Base-by-base conservation (phyloP, 2,329 filamentous ascomycete species). In the Cadophora gregata region DNA sequence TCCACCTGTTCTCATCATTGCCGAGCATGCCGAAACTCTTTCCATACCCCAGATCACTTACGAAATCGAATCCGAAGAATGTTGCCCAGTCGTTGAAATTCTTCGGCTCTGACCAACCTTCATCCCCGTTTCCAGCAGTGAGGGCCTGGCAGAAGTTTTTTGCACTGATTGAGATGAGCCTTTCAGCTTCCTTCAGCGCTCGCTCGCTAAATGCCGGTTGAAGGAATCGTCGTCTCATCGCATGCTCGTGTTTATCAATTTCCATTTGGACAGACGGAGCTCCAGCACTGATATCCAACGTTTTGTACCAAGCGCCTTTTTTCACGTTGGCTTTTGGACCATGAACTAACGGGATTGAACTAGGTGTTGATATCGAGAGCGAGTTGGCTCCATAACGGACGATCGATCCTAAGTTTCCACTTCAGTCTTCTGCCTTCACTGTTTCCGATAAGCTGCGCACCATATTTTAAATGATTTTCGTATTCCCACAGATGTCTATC, bases 31-130 rank as follows among this genome's bases (percentile, higher is more conserved):
- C 74, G 68, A 80, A 81, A 4, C 78, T 76, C 63, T 80, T 77
- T 1, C 80, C 81, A 67, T 82, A 83, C 0, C 80, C 77, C 42
- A 83, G 75, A 65, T 82, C 80, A 27, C 79, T 79, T 38, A 80
- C 76, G 38, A 80, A 73, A 67, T 80, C 79, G 68, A 80, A 80
- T 3, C 78, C 74, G 5, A 75, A 66, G 66, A 73, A 78, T 48
- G 78, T 77, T 61, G 71, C 76, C 78, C 78, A 80, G 58, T 75
- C 70, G 19, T 66, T 72, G 70, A 79, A 75, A 33, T 70, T 67
- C 47, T 60, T 61, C 25, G 67, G 47, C 8, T 59, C 42, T 5
- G 47, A 53, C 68, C 66, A 70, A 29, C 70, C 68, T n/a, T 66
- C 59, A 14, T 70, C 63, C 19, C n/a, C 29, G 36, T 51, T 27